Evolutionary conservation across 2,329 filamentous ascomycete genomes (phyloP).

Genomic region (Sporothrix brunneoviolacea): DNA sequence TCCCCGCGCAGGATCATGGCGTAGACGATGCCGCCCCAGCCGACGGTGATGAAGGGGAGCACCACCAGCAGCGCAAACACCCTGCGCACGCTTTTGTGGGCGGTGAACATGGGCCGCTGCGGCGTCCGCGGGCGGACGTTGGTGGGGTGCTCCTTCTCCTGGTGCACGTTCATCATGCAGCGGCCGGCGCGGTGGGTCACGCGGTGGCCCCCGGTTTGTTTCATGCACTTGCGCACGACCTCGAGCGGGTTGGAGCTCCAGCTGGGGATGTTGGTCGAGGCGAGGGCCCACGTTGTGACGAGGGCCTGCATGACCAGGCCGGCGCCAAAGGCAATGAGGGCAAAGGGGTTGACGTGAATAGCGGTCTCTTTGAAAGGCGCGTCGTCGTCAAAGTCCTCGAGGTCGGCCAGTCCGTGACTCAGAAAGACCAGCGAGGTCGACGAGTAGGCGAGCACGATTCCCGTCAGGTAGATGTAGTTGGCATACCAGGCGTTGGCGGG

Average conservation of each 20-base stretch:
- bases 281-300: conserved; percentile 24
- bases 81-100: conserved; percentile 20
- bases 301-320: conserved; percentile 24
- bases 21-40: conserved; percentile 20
- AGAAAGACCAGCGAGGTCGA: conserved; percentile 25
- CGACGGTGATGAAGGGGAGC: conserved; percentile 16
- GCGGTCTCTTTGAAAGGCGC: conserved; percentile 10
- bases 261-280: conserved; percentile 21
- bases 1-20: conserved; percentile 19
- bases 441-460: conserved; percentile 25
- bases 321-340: conserved; percentile 22
- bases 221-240: conserved; percentile 19
- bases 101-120: conserved; percentile 21
- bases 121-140: conserved; percentile 16
- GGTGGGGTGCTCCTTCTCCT: conserved; percentile 14
- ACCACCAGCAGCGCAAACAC: conserved; percentile 21
- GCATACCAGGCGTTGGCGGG: conserved; percentile 22
- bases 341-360: conserved; percentile 21
- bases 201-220: conserved; percentile 12
- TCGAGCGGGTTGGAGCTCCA: conserved; percentile 28
- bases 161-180: conserved; percentile 26
- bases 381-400: conserved; percentile 6
- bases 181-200: conserved; percentile 16
- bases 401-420: conserved; percentile 20
- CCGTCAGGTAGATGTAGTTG: conserved; percentile 21